Conservation (phyloP, 2,329 filamentous ascomycete genomes). For the Penicillium digitatum region DNA sequence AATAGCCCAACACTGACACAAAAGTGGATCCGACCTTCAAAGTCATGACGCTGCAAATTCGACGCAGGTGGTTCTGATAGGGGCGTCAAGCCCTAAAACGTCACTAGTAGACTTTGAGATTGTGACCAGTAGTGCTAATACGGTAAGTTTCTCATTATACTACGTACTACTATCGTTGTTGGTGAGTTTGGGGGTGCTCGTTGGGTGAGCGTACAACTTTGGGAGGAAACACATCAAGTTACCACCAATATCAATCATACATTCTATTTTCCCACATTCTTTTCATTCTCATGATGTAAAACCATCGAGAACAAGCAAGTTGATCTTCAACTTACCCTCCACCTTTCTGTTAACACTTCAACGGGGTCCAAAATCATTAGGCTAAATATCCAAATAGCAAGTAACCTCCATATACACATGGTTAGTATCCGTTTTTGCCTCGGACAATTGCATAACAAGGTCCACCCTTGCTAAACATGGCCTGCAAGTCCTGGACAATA, state of each 20-base stretch:
- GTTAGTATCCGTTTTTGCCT: conserved; percentile 11
- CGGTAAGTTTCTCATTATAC: neutral
- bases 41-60: conserved; percentile 4
- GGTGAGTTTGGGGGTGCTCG: neutral
- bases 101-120: conserved; percentile 4
- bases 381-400: neutral
- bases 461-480: conserved; percentile 16
- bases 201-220: neutral
- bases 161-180: neutral
- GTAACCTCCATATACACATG: neutral
- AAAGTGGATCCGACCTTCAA: conserved; percentile 8
- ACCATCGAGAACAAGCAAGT: fast-evolving
- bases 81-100: neutral
- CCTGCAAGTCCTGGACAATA: conserved; percentile 14
- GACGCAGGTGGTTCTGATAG: conserved; percentile 5
- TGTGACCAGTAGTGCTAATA: neutral
- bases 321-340: too few species aligned
- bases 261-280: neutral
- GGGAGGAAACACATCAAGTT: neutral
- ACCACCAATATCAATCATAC: too few species aligned
- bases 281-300: neutral
- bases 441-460: conserved; percentile 15
- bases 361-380: neutral
- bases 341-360: neutral
- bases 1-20: neutral